Percentiles rank a stretch among this genome's conserved stretches.
Evolutionary conservation across 768 basidiomycete species (phyloP).

Genomic region (Phanerochaete sordida): DNA sequence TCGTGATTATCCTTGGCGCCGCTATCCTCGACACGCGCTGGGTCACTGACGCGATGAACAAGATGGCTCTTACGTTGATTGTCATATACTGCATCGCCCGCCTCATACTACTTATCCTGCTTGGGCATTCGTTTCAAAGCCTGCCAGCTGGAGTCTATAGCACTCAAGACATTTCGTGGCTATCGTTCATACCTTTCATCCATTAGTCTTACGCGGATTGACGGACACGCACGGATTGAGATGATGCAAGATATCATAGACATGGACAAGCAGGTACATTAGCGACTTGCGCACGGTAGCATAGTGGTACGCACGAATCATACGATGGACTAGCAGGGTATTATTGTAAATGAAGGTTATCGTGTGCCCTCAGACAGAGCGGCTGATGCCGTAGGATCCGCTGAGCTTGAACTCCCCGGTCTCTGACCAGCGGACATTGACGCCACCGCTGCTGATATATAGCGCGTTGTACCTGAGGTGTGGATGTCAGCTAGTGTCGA

Average conservation of each 20-base stretch:
- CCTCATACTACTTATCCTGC: slow-evolving; percentile 11
- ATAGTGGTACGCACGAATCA: too few species aligned
- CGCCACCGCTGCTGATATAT: slow-evolving; percentile 35
- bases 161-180: slow-evolving; percentile 1
- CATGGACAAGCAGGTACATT: background rate
- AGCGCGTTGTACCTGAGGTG: slow-evolving; percentile 35
- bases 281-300: too few species aligned
- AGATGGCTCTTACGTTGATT: slow-evolving; percentile 11
- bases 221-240: too few species aligned
- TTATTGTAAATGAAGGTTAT: background rate
- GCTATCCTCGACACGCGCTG: slow-evolving; percentile 9
- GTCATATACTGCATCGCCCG: slow-evolving; percentile 13
- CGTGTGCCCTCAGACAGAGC: background rate
- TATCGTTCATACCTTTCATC: slow-evolving; percentile 18
- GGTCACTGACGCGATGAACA: slow-evolving; percentile 16
- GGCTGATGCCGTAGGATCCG: slow-evolving; percentile 39
- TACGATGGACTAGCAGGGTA: background rate
- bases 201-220: slow-evolving; percentile 11
- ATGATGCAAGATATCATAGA: background rate
- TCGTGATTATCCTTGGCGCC: slow-evolving; percentile 14
- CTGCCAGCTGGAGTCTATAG: slow-evolving; percentile 9
- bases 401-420: slow-evolving; percentile 58
- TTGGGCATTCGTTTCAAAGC: slow-evolving; percentile 16
- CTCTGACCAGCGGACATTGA: slow-evolving; percentile 44
- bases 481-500: too few species aligned